Evolutionary conservation across 163 green algal genomes (phyloP).

Genomic region (Volvox carteri): DNA sequence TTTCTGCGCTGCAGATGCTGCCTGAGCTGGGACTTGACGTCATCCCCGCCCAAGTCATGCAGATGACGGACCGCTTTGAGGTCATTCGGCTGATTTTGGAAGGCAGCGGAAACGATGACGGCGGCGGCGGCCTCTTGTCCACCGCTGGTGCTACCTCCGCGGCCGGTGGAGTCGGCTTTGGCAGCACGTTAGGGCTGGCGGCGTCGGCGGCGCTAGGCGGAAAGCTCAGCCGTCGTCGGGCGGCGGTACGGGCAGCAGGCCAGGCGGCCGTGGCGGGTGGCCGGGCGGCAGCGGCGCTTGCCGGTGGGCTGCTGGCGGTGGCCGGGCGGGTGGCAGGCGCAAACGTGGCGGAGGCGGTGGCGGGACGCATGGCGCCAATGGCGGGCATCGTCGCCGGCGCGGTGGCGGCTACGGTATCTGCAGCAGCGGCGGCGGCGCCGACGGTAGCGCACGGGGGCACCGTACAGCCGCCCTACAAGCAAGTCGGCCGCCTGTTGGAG

Average conservation of each 20-base stretch:
- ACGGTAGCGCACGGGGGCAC: neutral
- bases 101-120: neutral
- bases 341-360: conserved; percentile 33
- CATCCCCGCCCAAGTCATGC: conserved; percentile 38
- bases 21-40: conserved; percentile 19
- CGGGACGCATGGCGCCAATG: neutral
- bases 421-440: neutral
- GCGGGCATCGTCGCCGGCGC: conserved; percentile 3
- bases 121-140: neutral
- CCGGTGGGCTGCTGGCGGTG: conserved; percentile 41
- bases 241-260: conserved; percentile 15
- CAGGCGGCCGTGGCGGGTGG: conserved; percentile 29
- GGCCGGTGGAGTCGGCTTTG: neutral
- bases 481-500: conserved; percentile 49
- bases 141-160: neutral
- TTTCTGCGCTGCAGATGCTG: conserved; percentile 22
- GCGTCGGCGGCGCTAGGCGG: conserved; percentile 22
- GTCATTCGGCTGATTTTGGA: conserved; percentile 39
- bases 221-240: conserved; percentile 27
- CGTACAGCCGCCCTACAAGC: conserved; percentile 38
- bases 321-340: conserved; percentile 36
- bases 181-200: neutral
- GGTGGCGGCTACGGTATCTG: neutral
- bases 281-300: conserved; percentile 37
- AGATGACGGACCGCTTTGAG: conserved; percentile 51